Evolutionary conservation across 2,329 filamentous ascomycete genomes (phyloP).

Genomic region (Aspergillus awamori): DNA sequence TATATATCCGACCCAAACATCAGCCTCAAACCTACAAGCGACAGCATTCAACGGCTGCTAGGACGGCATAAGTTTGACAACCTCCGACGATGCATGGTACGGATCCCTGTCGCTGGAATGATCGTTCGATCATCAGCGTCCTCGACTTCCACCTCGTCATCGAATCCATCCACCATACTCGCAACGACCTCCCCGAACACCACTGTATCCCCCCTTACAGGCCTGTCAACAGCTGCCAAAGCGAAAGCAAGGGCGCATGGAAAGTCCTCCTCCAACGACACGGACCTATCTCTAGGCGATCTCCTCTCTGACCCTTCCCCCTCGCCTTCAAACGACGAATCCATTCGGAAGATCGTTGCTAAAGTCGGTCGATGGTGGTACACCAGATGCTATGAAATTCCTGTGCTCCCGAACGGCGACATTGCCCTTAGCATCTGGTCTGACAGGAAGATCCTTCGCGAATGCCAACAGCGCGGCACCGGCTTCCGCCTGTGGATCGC

Average conservation of each 20-base stretch:
- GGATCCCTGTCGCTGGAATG: conserved; percentile 52
- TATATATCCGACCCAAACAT: conserved; percentile 46
- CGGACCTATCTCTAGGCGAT: conserved; percentile 61
- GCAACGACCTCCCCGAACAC: conserved; percentile 30
- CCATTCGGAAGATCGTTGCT: conserved; percentile 89
- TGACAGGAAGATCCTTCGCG: conserved; percentile 72
- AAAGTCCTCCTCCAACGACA: conserved; percentile 41
- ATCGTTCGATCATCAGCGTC: conserved; percentile 47
- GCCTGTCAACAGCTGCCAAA: conserved; percentile 24
- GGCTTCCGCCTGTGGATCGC: conserved; percentile 90
- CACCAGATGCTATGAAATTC: conserved; percentile 82
- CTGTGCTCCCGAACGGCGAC: conserved; percentile 54
- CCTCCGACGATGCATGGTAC: conserved; percentile 53
- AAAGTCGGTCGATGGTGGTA: conserved; percentile 97
- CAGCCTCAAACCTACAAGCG: conserved; percentile 51
- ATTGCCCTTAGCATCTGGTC: conserved; percentile 73
- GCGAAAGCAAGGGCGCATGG: conserved; percentile 22
- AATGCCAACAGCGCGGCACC: conserved; percentile 84
- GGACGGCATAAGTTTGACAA: conserved; percentile 52
- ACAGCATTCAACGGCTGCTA: conserved; percentile 51
- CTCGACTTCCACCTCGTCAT: conserved; percentile 44
- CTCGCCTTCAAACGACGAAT: conserved; percentile 73
- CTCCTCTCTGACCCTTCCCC: conserved; percentile 73
- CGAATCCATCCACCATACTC: conserved; percentile 36
- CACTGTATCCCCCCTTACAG: conserved; percentile 26